These are phyloP conservation scores for Yarrowia sp. DNA, from an alignment of 805 yeast genomes.

Conservation along the genomic window DNA sequence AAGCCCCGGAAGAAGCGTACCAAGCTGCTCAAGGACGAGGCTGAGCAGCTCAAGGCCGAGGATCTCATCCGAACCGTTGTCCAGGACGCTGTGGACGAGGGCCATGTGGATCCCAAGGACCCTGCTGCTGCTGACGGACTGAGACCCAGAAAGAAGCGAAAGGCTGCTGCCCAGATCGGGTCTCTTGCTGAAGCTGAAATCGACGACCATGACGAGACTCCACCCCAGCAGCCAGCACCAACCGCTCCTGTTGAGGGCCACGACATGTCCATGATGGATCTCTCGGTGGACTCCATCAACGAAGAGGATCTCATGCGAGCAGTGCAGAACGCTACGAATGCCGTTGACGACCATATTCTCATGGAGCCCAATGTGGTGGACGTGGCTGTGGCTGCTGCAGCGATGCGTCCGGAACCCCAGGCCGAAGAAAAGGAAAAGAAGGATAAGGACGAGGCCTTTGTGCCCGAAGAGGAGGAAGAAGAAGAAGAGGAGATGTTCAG, in stretches of 20 bases:
- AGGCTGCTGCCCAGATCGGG: slow-evolving; percentile 27
- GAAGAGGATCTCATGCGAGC: slow-evolving; percentile 34
- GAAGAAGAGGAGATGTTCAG: slow-evolving; percentile 13
- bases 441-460: slow-evolving; percentile 15
- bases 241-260: neutral
- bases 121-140: slow-evolving; percentile 34
- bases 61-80: slow-evolving; percentile 27
- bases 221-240: neutral
- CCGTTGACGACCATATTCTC: slow-evolving; percentile 7
- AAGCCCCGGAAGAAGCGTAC: slow-evolving; percentile 13
- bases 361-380: slow-evolving; percentile 24
- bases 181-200: slow-evolving; percentile 27
- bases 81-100: slow-evolving; percentile 24
- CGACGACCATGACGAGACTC: neutral
- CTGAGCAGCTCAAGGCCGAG: slow-evolving; percentile 29
- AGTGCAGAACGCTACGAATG: slow-evolving; percentile 26
- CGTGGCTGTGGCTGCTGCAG: slow-evolving; percentile 28
- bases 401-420: neutral
- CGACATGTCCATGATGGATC: slow-evolving; percentile 16
- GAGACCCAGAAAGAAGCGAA: slow-evolving; percentile 4
- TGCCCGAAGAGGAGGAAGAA: slow-evolving; percentile 13
- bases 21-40: slow-evolving; percentile 16
- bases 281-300: slow-evolving; percentile 11
- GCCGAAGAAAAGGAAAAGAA: neutral
- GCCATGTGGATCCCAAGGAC: slow-evolving; percentile 21